Evolutionary conservation across 2,329 filamentous ascomycete genomes (phyloP).

Genomic region (Talaromyces verruculosus): DNA sequence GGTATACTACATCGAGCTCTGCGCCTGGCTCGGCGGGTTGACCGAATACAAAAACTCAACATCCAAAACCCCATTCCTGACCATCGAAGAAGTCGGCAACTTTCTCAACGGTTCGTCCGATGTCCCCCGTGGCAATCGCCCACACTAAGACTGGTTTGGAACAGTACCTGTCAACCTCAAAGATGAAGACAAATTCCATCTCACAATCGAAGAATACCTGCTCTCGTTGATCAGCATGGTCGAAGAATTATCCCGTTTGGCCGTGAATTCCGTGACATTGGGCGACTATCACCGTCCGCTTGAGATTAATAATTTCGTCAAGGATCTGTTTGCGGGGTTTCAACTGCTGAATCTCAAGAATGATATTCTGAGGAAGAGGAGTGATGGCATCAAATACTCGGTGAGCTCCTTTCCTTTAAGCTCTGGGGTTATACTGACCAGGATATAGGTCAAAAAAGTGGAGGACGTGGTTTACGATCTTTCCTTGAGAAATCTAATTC

Average conservation of each 20-base stretch:
- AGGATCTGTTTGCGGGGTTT: conserved; percentile 93
- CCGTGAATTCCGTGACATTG: conserved; percentile 90
- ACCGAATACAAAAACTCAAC: conserved; percentile 49
- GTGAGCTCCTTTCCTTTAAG: conserved; percentile 36
- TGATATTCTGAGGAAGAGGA: conserved; percentile 80
- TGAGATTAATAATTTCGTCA: conserved; percentile 87
- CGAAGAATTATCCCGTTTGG: conserved; percentile 85
- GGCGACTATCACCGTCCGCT: conserved; percentile 84
- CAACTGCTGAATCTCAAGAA: conserved; percentile 98
- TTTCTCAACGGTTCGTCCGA: conserved; percentile 65
- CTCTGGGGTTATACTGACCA: background rate
- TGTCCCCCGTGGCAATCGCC: background rate
- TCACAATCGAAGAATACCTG: conserved; percentile 96
- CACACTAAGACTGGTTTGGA: conserved; percentile 7
- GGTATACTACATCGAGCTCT: conserved; percentile 60
- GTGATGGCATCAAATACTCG: conserved; percentile 93
- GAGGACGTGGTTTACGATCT: conserved; percentile 98
- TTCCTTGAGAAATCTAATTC: conserved; percentile 77
- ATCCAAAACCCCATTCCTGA: conserved; percentile 67
- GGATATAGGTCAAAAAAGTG: conserved; percentile 79
- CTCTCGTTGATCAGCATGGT: conserved; percentile 82
- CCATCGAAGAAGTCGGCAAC: conserved; percentile 81
- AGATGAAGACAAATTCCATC: conserved; percentile 84
- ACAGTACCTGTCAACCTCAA: conserved; percentile 91
- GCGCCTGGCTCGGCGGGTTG: conserved; percentile 79